Base-by-base conservation (phyloP, 2,329 filamentous ascomycete species). In the Hypoxylon sp. region DNA sequence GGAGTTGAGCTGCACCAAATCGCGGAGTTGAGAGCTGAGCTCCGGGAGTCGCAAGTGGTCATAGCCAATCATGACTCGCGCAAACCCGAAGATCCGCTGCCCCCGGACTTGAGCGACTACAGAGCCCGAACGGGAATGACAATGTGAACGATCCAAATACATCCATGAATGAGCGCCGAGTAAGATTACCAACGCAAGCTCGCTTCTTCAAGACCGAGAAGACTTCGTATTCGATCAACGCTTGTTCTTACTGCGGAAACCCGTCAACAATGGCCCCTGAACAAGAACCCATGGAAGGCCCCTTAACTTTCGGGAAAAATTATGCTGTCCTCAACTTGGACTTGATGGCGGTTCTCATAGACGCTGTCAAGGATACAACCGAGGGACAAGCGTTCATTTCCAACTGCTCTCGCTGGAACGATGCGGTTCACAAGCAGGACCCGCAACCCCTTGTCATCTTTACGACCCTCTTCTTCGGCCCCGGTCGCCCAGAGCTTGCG, bases 251-350 rank as follows among this genome's bases (percentile, higher is more conserved):
- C 25, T 49, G 22, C 14, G 40, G 11, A 25, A 27, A 50, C 5
- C 8, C 14, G 14, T 10, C 25, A 2, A 22, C 20, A 40, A 63
- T 63, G 44, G 53, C 14, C 3, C 22, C 61, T 14, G n/a, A 22
- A 44, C 20, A 42, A 27, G 53, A 69, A 33, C 46, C 17, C 31
- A 14, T 25, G 44, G 40, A 48, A 30, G 25, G 31, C 20, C 20
- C 14, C 7, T 35, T 53, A 40, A 63, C 27, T 22, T 81, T 82
- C 69, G 80, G 79, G 60, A 59, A 71, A 8, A 71, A 79, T 70
- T 82, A 81, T 68, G 81, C 80, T 1, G 74, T 83, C 61, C 79
- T 83, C 46, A 82, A 84, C 68, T 75, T 83, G n/a, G 82, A 84
- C 70, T 71, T 80, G 11, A 82, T 82, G 76, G 75, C 77, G 25